phyloP scores from a whole-genome alignment of 2,329 filamentous ascomycete species.

The Fusarium lyarnte region DNA sequence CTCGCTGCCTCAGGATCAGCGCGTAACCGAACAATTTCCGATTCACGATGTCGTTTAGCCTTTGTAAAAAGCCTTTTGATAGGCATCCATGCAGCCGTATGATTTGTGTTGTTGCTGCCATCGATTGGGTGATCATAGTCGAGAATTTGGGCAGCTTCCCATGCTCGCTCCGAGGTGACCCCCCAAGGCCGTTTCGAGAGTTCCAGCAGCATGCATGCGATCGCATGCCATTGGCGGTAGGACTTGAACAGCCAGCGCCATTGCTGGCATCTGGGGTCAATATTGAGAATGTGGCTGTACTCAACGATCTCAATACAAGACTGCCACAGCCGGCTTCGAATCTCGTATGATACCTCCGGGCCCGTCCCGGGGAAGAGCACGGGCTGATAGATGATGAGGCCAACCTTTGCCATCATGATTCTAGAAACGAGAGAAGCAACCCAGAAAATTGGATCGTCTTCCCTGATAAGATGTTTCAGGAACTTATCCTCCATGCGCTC shows the following conservation, averaged over 20 bases:
- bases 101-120: conserved; percentile 16
- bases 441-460: conserved; percentile 32
- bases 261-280: conserved; percentile 26
- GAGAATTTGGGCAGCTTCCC: conserved; percentile 35
- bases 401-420: conserved; percentile 32
- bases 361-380: conserved; percentile 33
- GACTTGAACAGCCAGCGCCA: conserved; percentile 34
- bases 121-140: conserved; percentile 35
- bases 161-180: conserved; percentile 30
- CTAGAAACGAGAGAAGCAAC: conserved; percentile 31
- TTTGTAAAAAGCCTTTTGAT: conserved; percentile 32
- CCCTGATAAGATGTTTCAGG: conserved; percentile 22
- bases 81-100: conserved; percentile 35
- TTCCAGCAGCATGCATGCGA: conserved; percentile 33
- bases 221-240: conserved; percentile 34
- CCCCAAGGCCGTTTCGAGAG: conserved; percentile 28
- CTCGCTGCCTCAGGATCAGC: conserved; percentile 28
- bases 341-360: conserved; percentile 22
- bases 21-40: conserved; percentile 21
- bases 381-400: conserved; percentile 32
- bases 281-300: conserved; percentile 33
- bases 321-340: conserved; percentile 30
- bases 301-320: conserved; percentile 37
- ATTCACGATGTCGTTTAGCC: conserved; percentile 24
- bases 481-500: conserved; percentile 36